These are phyloP conservation scores for Yamadazyma spencermartinsiae DNA, from an alignment of 1,139 yeast species.

Conservation along the genomic window DNA sequence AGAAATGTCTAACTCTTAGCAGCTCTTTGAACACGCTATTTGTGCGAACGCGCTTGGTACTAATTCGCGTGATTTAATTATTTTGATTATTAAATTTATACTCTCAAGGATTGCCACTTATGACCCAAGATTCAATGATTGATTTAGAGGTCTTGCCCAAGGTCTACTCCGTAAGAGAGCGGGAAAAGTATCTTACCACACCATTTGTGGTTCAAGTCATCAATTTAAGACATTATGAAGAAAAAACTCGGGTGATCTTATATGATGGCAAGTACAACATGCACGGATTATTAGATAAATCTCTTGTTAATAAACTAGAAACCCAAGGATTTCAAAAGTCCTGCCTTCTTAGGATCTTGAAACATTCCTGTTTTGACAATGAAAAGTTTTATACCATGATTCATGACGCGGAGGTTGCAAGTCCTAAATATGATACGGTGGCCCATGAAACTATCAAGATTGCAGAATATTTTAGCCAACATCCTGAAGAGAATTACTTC, in stretches of 20 bases:
- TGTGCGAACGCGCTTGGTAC: conserved; percentile 1
- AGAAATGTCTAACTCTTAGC: too few species aligned
- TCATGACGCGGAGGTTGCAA: conserved; percentile 50
- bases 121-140: conserved; percentile 13
- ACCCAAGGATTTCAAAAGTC: conserved; percentile 40
- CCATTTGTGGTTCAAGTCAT: conserved; percentile 49
- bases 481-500: conserved; percentile 53
- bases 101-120: conserved; percentile 1
- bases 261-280: conserved; percentile 65
- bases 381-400: conserved; percentile 58
- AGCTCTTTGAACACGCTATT: too few species aligned
- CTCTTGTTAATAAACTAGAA: conserved; percentile 52
- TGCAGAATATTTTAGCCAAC: conserved; percentile 54
- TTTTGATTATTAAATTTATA: background rate
- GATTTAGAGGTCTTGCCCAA: conserved; percentile 29
- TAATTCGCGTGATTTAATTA: conserved; percentile 2
- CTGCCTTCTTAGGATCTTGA: conserved; percentile 36
- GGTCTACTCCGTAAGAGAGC: conserved; percentile 25
- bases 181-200: conserved; percentile 21
- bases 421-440: conserved; percentile 40
- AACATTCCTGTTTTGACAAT: conserved; percentile 48
- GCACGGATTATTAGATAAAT: conserved; percentile 67
- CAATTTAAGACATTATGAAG: conserved; percentile 44
- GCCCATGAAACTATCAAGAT: conserved; percentile 41
- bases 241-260: conserved; percentile 53